Evolutionary conservation across 768 basidiomycete species (phyloP).

Genomic region (Suillus paluster): DNA sequence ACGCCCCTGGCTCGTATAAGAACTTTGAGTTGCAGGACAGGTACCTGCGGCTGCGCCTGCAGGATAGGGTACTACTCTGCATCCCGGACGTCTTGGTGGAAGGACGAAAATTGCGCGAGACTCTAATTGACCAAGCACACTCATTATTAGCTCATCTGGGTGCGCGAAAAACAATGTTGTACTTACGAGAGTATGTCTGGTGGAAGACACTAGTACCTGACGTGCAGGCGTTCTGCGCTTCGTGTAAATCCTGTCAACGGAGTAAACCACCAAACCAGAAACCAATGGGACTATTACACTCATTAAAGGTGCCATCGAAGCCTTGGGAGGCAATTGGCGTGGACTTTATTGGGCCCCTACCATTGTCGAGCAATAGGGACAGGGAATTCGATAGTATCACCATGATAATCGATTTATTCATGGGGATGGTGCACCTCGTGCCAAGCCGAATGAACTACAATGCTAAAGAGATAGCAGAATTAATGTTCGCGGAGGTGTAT

Average conservation of each 20-base stretch:
- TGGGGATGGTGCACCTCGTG: slow-evolving; percentile 25
- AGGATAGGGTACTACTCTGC: too few relatives aligned
- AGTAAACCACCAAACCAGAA: slow-evolving; percentile 1
- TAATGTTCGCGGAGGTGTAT: slow-evolving; percentile 31
- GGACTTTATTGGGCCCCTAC: slow-evolving; percentile 37
- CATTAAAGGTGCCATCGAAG: slow-evolving; percentile 23
- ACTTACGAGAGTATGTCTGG: slow-evolving; percentile 28
- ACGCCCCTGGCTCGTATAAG: too few relatives aligned
- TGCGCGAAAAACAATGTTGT: slow-evolving; percentile 22
- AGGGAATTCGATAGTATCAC: slow-evolving; percentile 29
- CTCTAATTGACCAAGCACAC: too few relatives aligned
- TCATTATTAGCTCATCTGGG: slow-evolving; percentile 23
- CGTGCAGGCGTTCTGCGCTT: slow-evolving; percentile 20
- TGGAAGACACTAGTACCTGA: slow-evolving; percentile 28
- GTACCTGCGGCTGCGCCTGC: too few relatives aligned
- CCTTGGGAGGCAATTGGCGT: slow-evolving; percentile 34
- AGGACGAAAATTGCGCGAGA: too few relatives aligned
- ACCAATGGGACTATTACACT: too few relatives aligned
- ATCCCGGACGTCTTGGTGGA: too few relatives aligned
- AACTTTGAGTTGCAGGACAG: too few relatives aligned
- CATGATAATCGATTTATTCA: slow-evolving; percentile 26
- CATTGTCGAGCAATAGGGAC: background rate
- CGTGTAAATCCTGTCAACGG: slow-evolving; percentile 13
- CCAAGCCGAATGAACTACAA: slow-evolving; percentile 27
- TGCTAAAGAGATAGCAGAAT: slow-evolving; percentile 40